Evolutionary conservation across 306 rosid genomes (phyloP).

Genomic region (Pueraria montana): DNA sequence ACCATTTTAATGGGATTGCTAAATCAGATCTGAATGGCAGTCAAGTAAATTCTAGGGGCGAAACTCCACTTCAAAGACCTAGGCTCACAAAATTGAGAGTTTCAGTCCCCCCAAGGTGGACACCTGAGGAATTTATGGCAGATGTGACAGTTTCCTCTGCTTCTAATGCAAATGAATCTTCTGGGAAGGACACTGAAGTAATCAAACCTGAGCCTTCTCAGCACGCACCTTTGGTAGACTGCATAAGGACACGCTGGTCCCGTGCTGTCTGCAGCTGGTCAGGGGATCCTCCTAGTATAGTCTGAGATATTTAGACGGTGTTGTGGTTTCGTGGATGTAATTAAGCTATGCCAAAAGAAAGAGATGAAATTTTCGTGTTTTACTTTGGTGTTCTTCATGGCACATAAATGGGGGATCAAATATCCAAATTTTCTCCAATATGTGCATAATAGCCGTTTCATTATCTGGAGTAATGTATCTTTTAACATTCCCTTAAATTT

Average conservation of each 20-base stretch:
- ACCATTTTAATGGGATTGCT: slow-evolving; percentile 92
- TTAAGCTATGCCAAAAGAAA: slow-evolving; percentile 30
- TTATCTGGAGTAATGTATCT: slow-evolving; percentile 32
- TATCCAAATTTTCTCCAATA: not conserved
- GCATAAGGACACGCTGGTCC: slow-evolving; percentile 93
- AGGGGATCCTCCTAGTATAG: slow-evolving; percentile 91
- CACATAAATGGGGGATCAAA: slow-evolving; percentile 35
- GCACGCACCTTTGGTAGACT: slow-evolving; percentile 92
- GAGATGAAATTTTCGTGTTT: slow-evolving; percentile 38
- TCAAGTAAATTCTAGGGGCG: slow-evolving; percentile 64
- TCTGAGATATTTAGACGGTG: slow-evolving; percentile 48
- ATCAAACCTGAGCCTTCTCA: slow-evolving; percentile 77
- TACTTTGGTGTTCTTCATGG: slow-evolving; percentile 41
- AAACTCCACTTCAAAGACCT: slow-evolving; percentile 80
- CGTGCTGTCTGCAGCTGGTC: slow-evolving; percentile 85
- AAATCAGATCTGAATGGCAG: slow-evolving; percentile 85
- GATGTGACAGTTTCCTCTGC: slow-evolving; percentile 71
- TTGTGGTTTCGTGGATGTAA: slow-evolving; percentile 23
- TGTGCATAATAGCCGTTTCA: not conserved
- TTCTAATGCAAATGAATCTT: slow-evolving; percentile 59
- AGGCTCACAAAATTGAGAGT: slow-evolving; percentile 82
- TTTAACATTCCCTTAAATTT: slow-evolving; percentile 53
- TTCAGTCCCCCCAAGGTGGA: slow-evolving; percentile 93
- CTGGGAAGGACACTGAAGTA: slow-evolving; percentile 62
- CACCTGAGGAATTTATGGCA: slow-evolving; percentile 89